Percentiles rank a stretch among this genome's conserved stretches.
Evolutionary conservation across 257 asterid species (phyloP).

Genomic region (Capsicum baccatum): DNA sequence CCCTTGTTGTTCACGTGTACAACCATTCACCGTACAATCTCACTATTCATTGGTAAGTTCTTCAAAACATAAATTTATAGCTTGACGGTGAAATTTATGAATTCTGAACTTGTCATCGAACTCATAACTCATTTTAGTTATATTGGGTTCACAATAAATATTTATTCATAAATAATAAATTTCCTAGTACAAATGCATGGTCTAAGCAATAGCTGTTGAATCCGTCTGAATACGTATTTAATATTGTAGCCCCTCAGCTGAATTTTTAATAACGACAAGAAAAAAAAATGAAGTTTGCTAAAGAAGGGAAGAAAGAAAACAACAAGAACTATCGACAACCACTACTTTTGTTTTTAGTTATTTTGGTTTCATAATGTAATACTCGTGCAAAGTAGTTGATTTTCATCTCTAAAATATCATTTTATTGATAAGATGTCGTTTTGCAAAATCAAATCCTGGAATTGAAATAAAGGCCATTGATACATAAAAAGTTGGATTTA

Average conservation of each 20-base stretch:
- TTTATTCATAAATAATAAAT: no score
- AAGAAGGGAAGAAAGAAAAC: neutral
- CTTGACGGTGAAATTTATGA: neutral
- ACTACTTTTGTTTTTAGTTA: neutral
- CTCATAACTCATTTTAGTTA: no score
- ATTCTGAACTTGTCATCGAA: neutral
- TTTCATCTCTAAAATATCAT: neutral
- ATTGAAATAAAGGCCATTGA: neutral
- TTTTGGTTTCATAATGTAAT: neutral
- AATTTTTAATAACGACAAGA: neutral
- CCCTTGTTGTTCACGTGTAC: slow-evolving; percentile 34
- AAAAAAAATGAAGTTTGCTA: neutral
- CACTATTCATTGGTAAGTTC: slow-evolving; percentile 34
- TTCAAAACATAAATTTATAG: no score
- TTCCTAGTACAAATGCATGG: no score
- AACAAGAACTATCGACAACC: neutral
- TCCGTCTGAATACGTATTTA: no score
- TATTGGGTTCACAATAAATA: no score
- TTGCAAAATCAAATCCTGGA: neutral
- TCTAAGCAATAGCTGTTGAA: no score
- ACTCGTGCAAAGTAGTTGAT: neutral
- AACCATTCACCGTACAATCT: slow-evolving; percentile 33
- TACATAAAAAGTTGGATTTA: no score
- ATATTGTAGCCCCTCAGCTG: no score
- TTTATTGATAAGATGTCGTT: neutral